Evolutionary conservation across 192 early-diverging fungal genomes (phyloP), one percentile per base, ranked within the genome.

Genomic region (Haplosporangium gracile): DNA sequence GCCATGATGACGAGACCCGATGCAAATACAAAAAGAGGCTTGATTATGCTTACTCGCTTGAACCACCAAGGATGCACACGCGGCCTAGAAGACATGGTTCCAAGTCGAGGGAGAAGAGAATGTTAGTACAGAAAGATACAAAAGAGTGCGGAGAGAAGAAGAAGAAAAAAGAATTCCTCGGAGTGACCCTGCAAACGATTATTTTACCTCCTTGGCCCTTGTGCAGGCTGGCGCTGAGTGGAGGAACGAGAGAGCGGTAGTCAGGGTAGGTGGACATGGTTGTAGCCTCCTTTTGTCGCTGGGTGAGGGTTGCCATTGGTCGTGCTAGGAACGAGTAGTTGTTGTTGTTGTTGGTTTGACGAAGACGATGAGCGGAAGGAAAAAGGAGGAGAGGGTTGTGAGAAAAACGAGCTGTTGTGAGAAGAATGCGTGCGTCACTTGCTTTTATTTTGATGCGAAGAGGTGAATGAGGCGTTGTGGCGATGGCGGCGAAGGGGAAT

Each of bases 181-280:
- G 22, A 38, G 18, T 42, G 69, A 65, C 18, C 6, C 32, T 39
- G 9, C 47, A 16, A 55, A n/a, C 22, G 45, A 6, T 53, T 32
- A 9, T 16, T 70, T 60, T 89, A 95, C 95, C 96, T 74, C 93
- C 93, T 89, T 97, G 95, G 40, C 96, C 96, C 78, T 97, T 97
- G 83, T 94, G 93, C 32, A 95, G 85, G n/a, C 88, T 80, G 26
- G 79, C 75, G 5, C 89, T 90, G 60, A 95, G 90, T 13, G 92
- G 93, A 9, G 93, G 96, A 68, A 95, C 88, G 22, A 94, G 73
- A 11, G 45, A 53, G 1, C 79, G 79, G 38, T 86, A 86, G 10
- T 73, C 57, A 2, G 53, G n/a, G 49, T 76, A 86, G 49, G 70
- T 73, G 15, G 84, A 79, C 45, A 73, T 49, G 32, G 78, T 74